Base-by-base conservation (phyloP, 1,284 basidiomycete species). In the Takashimella koratensis region DNA sequence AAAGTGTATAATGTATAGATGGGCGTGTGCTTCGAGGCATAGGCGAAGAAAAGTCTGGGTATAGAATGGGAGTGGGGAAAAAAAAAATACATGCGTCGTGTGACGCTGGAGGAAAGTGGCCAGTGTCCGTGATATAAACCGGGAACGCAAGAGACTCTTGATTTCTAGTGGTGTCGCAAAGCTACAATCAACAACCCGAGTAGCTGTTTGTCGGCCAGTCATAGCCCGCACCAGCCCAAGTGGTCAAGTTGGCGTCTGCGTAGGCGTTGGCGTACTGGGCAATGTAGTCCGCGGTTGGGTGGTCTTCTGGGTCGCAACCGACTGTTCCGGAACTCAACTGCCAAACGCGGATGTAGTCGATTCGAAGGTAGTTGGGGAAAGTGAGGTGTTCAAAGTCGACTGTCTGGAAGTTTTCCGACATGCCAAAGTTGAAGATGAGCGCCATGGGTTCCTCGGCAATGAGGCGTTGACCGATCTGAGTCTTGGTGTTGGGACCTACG, bases 381-480 rank as follows among this genome's bases (percentile, higher is more conserved):
- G 56, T 63, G 46, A 80, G 59, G 43, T 72, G 53, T 3, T 46
- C 51, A 45, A 76, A 75, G 54, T 77, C 69, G 55, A 77, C 75
- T 16, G 57, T 64, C 54, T 77, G 73, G 70, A 79, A 79, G 42
- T 74, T 74, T 63, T 77, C 71, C 11, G 76, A 77, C 71, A 75
- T 67, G 40, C 68, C 66, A 19, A 54, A 23, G 56, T 56, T 56
- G 53, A 56, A 54, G n/a, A 86, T 78, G 75, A 83, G 40, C 19
- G 70, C 63, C 76, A 77, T 85, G 2, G 88, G 88, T 65, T 90
- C 88, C 66, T 91, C 87, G 5, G 88, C 78, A 49, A 93, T 83
- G 40, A 90, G 65, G 50, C 90, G 78, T 53, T 83, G 82, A 1
- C 78, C 77, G n/a, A 90, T 78, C 48, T 82, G 59, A 0, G 81